Evolutionary conservation across 1,139 yeast species (phyloP).

Genomic region (Nakaseomyces nivariensis): DNA sequence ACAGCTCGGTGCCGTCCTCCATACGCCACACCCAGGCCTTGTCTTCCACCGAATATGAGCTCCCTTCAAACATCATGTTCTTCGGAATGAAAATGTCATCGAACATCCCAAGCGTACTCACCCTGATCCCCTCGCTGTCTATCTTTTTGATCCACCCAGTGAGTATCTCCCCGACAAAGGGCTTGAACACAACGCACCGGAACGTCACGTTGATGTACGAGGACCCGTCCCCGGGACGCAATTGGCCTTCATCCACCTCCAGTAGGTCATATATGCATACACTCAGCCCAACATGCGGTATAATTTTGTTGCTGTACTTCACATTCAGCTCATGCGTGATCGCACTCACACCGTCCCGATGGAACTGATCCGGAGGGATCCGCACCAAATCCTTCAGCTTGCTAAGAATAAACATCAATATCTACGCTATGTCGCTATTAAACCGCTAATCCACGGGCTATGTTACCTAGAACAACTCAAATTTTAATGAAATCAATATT

Average conservation of each 20-base stretch:
- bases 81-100: conserved; percentile 88
- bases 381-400: conserved; percentile 74
- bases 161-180: conserved; percentile 87
- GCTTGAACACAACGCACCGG: conserved; percentile 76
- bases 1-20: conserved; percentile 64
- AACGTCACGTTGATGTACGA: conserved; percentile 68
- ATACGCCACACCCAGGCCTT: conserved; percentile 94
- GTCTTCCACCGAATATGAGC: conserved; percentile 60
- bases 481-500: too few species aligned
- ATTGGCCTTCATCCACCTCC: conserved; percentile 72
- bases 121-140: conserved; percentile 75
- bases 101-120: conserved; percentile 57
- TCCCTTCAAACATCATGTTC: conserved; percentile 67
- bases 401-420: conserved; percentile 73
- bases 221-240: conserved; percentile 96
- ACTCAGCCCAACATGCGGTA: conserved; percentile 76
- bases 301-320: conserved; percentile 76
- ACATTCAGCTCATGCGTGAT: conserved; percentile 71
- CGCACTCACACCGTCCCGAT: conserved; percentile 51
- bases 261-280: conserved; percentile 76
- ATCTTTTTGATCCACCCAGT: conserved; percentile 92
- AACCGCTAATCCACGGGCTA: too few species aligned
- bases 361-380: conserved; percentile 78
- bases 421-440: neutral
- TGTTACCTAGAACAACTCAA: too few species aligned